phyloP scores from a whole-genome alignment of 2,329 filamentous ascomycete species.

The Aspergillus sp. region DNA sequence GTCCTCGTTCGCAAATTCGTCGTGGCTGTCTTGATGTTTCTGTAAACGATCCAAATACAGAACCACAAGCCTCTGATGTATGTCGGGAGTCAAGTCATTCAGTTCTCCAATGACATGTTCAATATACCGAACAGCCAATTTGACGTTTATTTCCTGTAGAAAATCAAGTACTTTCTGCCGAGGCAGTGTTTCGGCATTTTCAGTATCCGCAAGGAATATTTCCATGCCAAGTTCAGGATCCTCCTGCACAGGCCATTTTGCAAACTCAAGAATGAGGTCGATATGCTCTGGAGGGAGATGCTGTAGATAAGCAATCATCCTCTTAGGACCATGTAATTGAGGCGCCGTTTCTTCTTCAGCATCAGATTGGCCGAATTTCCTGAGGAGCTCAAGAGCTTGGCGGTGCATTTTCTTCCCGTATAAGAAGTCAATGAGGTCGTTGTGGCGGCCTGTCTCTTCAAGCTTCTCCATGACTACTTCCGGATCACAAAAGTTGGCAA shows the following conservation, averaged over 20 bases:
- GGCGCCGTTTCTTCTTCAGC: conserved; percentile 41
- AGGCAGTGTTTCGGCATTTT: conserved; percentile 89
- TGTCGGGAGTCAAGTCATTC: conserved; percentile 77
- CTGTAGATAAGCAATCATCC: conserved; percentile 88
- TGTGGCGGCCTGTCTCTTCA: conserved; percentile 83
- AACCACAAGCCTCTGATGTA: conserved; percentile 81
- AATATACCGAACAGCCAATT: conserved; percentile 76
- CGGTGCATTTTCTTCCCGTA: conserved; percentile 92
- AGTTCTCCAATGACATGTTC: conserved; percentile 90
- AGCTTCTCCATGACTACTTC: conserved; percentile 92
- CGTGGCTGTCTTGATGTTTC: conserved; percentile 34
- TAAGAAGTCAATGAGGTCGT: conserved; percentile 94
- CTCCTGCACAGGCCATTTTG: conserved; percentile 77
- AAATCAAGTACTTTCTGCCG: conserved; percentile 74
- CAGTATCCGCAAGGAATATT: conserved; percentile 86
- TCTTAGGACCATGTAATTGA: conserved; percentile 73
- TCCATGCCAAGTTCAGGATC: conserved; percentile 82
- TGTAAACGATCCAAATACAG: conserved; percentile 63
- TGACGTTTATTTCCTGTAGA: conserved; percentile 65
- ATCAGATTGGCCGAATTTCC: conserved; percentile 70
- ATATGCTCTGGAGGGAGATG: conserved; percentile 82
- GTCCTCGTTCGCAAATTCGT: conserved; percentile 41
- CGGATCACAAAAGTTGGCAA: conserved; percentile 96
- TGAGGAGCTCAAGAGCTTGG: conserved; percentile 78
- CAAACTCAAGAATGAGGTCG: conserved; percentile 87